These are phyloP conservation scores for Neofusicoccum umdonicola DNA, from an alignment of 2,329 filamentous ascomycete species.

Conservation along the genomic window DNA sequence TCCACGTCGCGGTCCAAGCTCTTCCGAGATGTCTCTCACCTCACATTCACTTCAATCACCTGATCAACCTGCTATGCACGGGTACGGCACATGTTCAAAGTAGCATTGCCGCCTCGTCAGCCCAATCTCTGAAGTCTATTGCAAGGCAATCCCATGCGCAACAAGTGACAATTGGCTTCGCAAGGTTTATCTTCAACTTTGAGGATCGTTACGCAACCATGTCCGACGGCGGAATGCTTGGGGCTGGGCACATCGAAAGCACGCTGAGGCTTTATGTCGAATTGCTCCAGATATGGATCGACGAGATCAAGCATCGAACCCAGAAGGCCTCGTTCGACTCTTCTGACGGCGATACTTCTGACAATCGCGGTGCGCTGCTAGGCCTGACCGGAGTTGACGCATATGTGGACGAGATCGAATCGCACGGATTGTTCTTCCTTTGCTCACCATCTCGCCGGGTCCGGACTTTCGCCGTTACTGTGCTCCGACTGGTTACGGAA, in stretches of 20 bases:
- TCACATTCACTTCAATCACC: conserved; percentile 85
- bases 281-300: conserved; percentile 93
- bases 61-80: conserved; percentile 93
- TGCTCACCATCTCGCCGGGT: conserved; percentile 93
- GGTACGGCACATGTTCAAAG: conserved; percentile 93
- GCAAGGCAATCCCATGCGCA: conserved; percentile 90
- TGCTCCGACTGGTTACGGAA: conserved; percentile 86
- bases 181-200: conserved; percentile 97
- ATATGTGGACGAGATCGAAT: conserved; percentile 94
- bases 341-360: conserved; percentile 60
- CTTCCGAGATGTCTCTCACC: conserved; percentile 89
- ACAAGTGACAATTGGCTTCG: conserved; percentile 93
- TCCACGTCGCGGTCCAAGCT: conserved; percentile 94
- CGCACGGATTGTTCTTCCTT: conserved; percentile 93
- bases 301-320: conserved; percentile 86
- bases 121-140: conserved; percentile 91
- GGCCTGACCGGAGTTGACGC: conserved; percentile 87
- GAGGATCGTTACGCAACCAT: conserved; percentile 97
- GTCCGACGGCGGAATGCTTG: conserved; percentile 95
- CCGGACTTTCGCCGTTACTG: conserved; percentile 85
- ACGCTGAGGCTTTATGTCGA: conserved; percentile 92
- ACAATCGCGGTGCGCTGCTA: conserved; percentile 71
- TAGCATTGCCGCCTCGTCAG: conserved; percentile 88
- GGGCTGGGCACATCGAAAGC: conserved; percentile 89
- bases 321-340: conserved; percentile 67